phyloP scores from a whole-genome alignment of 805 yeast genomes.

The Debaryomyces maramus region DNA sequence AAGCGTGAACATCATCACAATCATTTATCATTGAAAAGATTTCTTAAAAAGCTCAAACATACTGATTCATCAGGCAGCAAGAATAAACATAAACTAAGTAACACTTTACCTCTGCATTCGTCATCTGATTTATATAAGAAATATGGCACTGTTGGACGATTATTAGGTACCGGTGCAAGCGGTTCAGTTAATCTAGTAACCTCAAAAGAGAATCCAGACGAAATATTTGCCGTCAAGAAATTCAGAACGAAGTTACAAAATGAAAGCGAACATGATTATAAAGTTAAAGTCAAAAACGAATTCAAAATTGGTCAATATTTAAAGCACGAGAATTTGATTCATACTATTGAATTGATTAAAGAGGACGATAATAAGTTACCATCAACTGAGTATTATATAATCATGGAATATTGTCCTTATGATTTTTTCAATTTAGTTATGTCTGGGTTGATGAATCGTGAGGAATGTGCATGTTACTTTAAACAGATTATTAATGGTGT shows the following conservation, averaged over 20 bases:
- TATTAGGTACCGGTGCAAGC: slow-evolving; percentile 91
- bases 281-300: slow-evolving; percentile 78
- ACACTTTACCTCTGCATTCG: slow-evolving; percentile 16
- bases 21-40: slow-evolving; percentile 45
- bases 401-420: slow-evolving; percentile 91
- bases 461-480: slow-evolving; percentile 78
- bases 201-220: slow-evolving; percentile 48
- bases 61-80: slow-evolving; percentile 4
- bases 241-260: slow-evolving; percentile 65
- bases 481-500: slow-evolving; percentile 80
- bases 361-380: slow-evolving; percentile 43
- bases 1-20: slow-evolving; percentile 14
- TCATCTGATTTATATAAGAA: slow-evolving; percentile 41
- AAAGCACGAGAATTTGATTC: slow-evolving; percentile 72
- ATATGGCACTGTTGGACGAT: slow-evolving; percentile 68
- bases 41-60: slow-evolving; percentile 49
- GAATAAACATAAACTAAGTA: slow-evolving; percentile 4
- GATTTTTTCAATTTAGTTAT: slow-evolving; percentile 93
- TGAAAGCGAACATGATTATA: slow-evolving; percentile 69
- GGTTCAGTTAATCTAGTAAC: slow-evolving; percentile 86
- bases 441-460: slow-evolving; percentile 73
- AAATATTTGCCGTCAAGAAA: slow-evolving; percentile 82
- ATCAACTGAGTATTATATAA: slow-evolving; percentile 53
- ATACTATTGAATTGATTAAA: slow-evolving; percentile 75
- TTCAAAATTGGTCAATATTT: slow-evolving; percentile 77